Evolutionary conservation across 108 stramenopile genomes (phyloP), one percentile per base, ranked within the genome.

Genomic region (Aurantiochytrium sp.): DNA sequence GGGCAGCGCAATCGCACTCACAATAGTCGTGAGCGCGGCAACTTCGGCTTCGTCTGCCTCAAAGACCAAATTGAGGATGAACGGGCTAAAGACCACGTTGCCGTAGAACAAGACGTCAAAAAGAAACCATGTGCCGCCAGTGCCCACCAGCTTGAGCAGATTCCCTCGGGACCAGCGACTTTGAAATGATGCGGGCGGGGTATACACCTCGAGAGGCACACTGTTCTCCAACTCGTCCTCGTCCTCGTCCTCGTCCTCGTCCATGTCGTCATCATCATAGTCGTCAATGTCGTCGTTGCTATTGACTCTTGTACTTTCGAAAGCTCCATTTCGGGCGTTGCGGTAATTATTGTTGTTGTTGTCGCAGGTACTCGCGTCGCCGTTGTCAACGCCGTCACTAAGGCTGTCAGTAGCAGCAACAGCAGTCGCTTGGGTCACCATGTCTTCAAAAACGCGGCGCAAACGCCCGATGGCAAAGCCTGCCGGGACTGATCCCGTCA

Each of bases 91-190:
- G 4, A 89, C 10, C 21, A 28, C 44, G 8, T 90, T 90, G 29
- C 93, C 94, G 87, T 94, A 94, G 49, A 93, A 93, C 14, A 60
- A 1, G 21, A 94, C 91, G 87, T 94, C 94, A 57, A 92, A 92
- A 10, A 94, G 88, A 21, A 94, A 94, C 94, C 94, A 94, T 18
- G 92, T 69, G 16, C 90, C 91, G 10, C 92, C 92, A 19, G 93
- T 93, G 16, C 94, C 94, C 45, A 83, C n/a, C 45, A 83, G 76
- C 25, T 53, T 47, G 51, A 53, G n/a, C 45, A 83, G 6, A 45
- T 83, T 83, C 19, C 43, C n/a, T 12, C 76, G n/a, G 49, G 76
- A 21, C 76, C 76, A 83, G n/a, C 76, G 76, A 23, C 49, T 53
- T 6, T 16, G 14, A 53, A 83, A 4, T 14, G 35, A 28, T 10